These are phyloP conservation scores for Cyclocybe cylindracea DNA, from an alignment of 768 basidiomycete genomes.

Conservation along the genomic window DNA sequence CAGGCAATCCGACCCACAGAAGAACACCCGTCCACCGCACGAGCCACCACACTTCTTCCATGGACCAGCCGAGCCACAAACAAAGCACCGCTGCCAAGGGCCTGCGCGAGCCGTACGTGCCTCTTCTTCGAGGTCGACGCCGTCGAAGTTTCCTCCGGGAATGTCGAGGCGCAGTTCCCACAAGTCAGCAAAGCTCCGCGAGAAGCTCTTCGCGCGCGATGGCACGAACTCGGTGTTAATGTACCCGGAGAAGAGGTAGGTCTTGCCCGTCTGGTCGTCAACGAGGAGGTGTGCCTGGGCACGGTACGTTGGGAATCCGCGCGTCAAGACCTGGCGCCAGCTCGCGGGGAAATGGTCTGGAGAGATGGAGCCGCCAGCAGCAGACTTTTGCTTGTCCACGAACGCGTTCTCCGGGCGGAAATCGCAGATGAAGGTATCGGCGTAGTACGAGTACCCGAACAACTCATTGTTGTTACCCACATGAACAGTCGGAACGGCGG, in stretches of 20 bases:
- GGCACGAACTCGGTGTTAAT: constrained; percentile 38
- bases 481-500: constrained; percentile 18
- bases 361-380: neutral
- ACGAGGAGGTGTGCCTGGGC: constrained; percentile 31
- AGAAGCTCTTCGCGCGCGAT: constrained; percentile 20
- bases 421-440: constrained; percentile 36
- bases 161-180: constrained; percentile 38
- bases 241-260: constrained; percentile 41
- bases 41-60: constrained; percentile 39
- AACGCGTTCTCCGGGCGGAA: constrained; percentile 16
- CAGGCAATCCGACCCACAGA: constrained; percentile 24
- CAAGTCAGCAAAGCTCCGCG: constrained; percentile 33
- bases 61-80: constrained; percentile 32
- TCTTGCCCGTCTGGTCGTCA: constrained; percentile 35
- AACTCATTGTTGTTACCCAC: constrained; percentile 6
- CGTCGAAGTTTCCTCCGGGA: constrained; percentile 34
- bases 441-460: constrained; percentile 36
- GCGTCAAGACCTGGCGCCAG: constrained; percentile 39
- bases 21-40: constrained; percentile 24
- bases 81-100: constrained; percentile 40
- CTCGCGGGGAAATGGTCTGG: neutral
- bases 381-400: neutral
- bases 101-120: constrained; percentile 33
- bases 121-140: constrained; percentile 37
- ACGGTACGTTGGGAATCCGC: constrained; percentile 43